Evolutionary conservation across 495 filamentous ascomycete genomes (phyloP), one percentile per base, ranked within the genome.

Genomic region (Talaromyces liani): DNA sequence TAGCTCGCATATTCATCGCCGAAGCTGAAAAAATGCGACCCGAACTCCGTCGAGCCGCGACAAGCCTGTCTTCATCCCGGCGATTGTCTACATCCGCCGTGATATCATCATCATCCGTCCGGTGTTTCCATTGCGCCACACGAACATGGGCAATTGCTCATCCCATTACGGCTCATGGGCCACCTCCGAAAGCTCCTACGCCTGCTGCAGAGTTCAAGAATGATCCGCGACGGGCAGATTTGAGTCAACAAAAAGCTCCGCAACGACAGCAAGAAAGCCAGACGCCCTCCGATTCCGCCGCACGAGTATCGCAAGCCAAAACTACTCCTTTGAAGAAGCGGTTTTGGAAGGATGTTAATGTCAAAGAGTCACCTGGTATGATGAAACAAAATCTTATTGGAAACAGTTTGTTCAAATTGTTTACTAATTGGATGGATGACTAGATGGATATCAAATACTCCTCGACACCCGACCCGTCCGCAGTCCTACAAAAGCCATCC

Each of bases 381-480:
- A 27, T 56, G n/a, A 22, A n/a, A 6, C 2, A 2, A 56, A 9
- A 31, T 5, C n/a, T 7, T 8, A 0, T 16, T 18, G n/a, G 18
- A 20, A 49, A 7, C 0, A 22, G 3, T 41, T 16, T 10, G 14
- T 20, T 12, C n/a, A 4, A 63, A 45, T 49, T 51, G 54, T 22
- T 56, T 57, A 6, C 24, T 61, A 41, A 18, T 10, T 45, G 16
- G 49, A 58, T 57, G 18, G 18, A 55, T 55, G 18, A 12, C 63
- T 60, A 87, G 85, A 83, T 68, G 86, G 87, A 36, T 81, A 87
- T 53, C 84, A 90, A 65, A 82, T 97, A 65, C 79, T 89, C 55
- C 88, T 98, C 60, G 94, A 98, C 76, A 76, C 78, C 36, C 84
- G 91, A 24, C 86, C 93, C 14, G 85, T 98, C 59, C 87, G 92